These are phyloP conservation scores for Orbilia ellipsospora DNA, from an alignment of 2,329 filamentous ascomycete species.

Conservation along the genomic window DNA sequence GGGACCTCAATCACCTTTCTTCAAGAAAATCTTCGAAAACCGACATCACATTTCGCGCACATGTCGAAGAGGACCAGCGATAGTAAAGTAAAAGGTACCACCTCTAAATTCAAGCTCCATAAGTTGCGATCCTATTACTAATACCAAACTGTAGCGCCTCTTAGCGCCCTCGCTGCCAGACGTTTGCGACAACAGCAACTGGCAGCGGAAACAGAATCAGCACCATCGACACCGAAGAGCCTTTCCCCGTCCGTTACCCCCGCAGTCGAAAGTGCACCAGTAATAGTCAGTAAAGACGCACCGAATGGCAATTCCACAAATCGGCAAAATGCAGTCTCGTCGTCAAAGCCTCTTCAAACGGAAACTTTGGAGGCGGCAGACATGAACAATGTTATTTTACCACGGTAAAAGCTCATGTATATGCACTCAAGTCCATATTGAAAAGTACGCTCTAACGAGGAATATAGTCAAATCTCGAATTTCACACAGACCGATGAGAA, in stretches of 20 bases:
- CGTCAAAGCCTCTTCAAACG: constrained; percentile 8
- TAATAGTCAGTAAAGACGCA: constrained; percentile 10
- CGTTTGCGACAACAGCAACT: constrained; percentile 56
- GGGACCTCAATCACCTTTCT: background rate
- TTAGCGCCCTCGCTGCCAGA: constrained; percentile 58
- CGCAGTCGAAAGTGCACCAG: background rate
- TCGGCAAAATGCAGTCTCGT: constrained; percentile 3
- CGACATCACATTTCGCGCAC: constrained; percentile 4
- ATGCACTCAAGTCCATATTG: constrained; percentile 20
- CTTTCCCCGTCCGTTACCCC: constrained; percentile 25
- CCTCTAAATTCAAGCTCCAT: background rate
- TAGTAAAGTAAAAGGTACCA: constrained; percentile 56
- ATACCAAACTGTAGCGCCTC: constrained; percentile 34
- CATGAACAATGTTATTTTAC: constrained; percentile 15
- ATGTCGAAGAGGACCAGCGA: constrained; percentile 59
- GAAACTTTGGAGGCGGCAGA: constrained; percentile 16
- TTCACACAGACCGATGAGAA: constrained; percentile 57
- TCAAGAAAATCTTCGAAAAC: background rate
- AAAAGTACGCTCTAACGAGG: constrained; percentile 6
- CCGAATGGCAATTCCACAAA: background rate
- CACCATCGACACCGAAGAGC: constrained; percentile 27
- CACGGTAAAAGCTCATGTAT: constrained; percentile 51
- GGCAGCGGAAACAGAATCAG: constrained; percentile 28
- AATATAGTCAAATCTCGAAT: constrained; percentile 55
- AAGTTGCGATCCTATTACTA: background rate